Evolutionary conservation across 805 yeast genomes (phyloP).

Genomic region (Candida broadrunensis): DNA sequence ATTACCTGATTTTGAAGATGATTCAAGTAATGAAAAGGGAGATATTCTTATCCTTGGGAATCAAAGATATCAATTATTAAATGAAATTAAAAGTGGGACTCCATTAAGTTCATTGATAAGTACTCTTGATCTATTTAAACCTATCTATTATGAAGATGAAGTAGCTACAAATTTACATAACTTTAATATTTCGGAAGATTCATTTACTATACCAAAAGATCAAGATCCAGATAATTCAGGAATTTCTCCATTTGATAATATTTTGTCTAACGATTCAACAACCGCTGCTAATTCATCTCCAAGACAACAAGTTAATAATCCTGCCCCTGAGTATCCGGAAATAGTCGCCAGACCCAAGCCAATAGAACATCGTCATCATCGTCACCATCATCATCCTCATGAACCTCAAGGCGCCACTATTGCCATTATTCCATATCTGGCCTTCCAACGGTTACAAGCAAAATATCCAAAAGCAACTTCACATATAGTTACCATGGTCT

Average conservation of each 20-base stretch:
- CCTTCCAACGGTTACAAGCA: constrained; percentile 67
- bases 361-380: background rate
- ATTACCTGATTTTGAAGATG: constrained; percentile 12
- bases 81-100: constrained; percentile 77
- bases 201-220: background rate
- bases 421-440: constrained; percentile 85
- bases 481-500: constrained; percentile 89
- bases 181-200: background rate
- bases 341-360: constrained; percentile 70
- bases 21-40: constrained; percentile 28
- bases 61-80: constrained; percentile 67
- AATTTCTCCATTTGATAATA: constrained; percentile 4
- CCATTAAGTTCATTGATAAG: constrained; percentile 83
- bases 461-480: constrained; percentile 88
- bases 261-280: background rate
- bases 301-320: background rate
- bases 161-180: background rate
- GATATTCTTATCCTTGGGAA: constrained; percentile 51
- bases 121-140: constrained; percentile 67
- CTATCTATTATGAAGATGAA: background rate
- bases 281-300: background rate
- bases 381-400: constrained; percentile 1
- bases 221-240: constrained; percentile 2
- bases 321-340: constrained; percentile 19
- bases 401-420: constrained; percentile 46